Evolutionary conservation across 31 red algal genomes (phyloP).

Genomic region (Odonthalia washingtoniensis): DNA sequence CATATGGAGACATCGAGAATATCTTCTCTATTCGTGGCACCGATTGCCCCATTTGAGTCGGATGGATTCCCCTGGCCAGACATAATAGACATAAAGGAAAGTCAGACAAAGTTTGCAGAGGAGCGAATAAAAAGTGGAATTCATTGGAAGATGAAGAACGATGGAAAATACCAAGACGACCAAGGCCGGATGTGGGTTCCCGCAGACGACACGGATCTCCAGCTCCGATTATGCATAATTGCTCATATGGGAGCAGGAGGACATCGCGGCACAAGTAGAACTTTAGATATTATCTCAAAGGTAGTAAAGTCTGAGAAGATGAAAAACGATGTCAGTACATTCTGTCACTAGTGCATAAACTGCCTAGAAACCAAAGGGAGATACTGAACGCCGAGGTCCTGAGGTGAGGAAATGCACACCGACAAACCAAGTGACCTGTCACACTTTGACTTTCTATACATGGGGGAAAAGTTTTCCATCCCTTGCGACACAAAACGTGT

Average conservation of each 20-base stretch:
- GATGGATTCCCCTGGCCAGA: no score
- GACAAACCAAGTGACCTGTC: no score
- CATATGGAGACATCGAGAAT: no score
- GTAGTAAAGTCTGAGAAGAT: conserved; percentile 13
- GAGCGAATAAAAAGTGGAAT: neutral
- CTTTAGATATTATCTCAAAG: neutral
- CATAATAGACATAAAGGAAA: conserved; percentile 10
- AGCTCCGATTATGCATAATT: conserved; percentile 13
- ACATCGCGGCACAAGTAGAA: conserved; percentile 29
- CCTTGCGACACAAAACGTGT: no score
- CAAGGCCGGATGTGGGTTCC: conserved; percentile 26
- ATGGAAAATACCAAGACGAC: neutral
- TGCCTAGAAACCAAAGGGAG: no score
- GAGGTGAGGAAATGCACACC: no score
- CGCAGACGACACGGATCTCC: neutral
- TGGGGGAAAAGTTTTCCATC: no score
- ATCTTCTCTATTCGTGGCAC: no score
- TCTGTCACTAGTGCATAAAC: conserved; percentile 16
- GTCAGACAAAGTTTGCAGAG: neutral
- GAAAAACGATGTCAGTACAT: neutral
- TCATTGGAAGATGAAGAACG: neutral
- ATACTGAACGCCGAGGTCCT: no score
- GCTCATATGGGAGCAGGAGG: conserved; percentile 18
- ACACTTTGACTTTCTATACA: no score
- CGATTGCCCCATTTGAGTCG: no score